Conservation (phyloP, 2,329 filamentous ascomycete genomes). For the Ampelomyces quisqualis region DNA sequence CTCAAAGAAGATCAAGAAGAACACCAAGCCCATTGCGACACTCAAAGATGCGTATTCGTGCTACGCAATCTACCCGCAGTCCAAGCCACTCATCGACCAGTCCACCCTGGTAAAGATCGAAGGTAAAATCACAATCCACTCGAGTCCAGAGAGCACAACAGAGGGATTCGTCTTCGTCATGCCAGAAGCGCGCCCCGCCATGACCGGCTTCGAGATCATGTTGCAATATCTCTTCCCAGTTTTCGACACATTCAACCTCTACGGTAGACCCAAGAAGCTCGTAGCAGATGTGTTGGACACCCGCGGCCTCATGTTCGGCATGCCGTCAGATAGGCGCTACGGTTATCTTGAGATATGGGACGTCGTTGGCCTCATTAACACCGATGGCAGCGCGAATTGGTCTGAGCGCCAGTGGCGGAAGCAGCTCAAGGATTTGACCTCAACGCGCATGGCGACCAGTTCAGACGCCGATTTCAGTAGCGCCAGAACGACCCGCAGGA, state of each 20-base stretch:
- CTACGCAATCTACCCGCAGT: conserved; percentile 94
- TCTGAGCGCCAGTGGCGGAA: conserved; percentile 86
- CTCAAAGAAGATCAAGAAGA: conserved; percentile 86
- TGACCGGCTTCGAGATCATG: conserved; percentile 94
- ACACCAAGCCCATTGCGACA: conserved; percentile 83
- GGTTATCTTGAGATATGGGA: conserved; percentile 90
- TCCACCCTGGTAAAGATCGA: conserved; percentile 94
- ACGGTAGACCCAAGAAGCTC: conserved; percentile 82
- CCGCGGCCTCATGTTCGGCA: conserved; percentile 94
- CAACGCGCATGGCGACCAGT: conserved; percentile 66
- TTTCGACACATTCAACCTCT: conserved; percentile 88
- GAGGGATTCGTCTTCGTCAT: conserved; percentile 98
- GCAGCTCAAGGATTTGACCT: conserved; percentile 83
- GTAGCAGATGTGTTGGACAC: conserved; percentile 85
- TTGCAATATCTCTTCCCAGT: conserved; percentile 89
- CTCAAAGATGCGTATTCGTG: conserved; percentile 88
- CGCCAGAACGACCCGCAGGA: conserved; percentile 45
- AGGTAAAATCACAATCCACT: conserved; percentile 84
- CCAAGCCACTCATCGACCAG: conserved; percentile 88
- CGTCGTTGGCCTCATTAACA: conserved; percentile 75
- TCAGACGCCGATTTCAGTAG: conserved; percentile 42
- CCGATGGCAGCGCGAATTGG: conserved; percentile 75
- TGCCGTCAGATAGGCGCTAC: conserved; percentile 84
- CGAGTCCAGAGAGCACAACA: conserved; percentile 70
- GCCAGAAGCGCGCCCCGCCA: conserved; percentile 89